Conservation (phyloP, 441 rosid genomes). For the Pelargonium australe region DNA sequence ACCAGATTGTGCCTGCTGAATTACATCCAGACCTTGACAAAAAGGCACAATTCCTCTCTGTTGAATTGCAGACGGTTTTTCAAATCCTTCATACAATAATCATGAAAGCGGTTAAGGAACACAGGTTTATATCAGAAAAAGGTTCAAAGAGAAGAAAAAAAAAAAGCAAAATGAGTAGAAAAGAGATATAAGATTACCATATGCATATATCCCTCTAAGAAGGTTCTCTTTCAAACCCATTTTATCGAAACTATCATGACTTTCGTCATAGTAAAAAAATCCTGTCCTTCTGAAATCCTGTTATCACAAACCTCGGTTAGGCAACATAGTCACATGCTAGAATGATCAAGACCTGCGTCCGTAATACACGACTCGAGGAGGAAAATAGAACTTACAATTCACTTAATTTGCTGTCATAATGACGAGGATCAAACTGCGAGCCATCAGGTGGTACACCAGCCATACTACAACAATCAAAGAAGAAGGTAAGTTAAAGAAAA, state of each 20-base stretch:
- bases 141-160: background rate
- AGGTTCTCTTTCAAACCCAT: conserved; percentile 44
- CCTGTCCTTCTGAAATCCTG: conserved; percentile 35
- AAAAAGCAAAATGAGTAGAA: background rate
- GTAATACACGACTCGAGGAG: background rate
- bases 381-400: conserved; percentile 38
- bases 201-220: conserved; percentile 57
- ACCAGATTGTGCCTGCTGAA: conserved; percentile 83
- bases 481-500: too few relatives aligned
- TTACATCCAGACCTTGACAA: conserved; percentile 80
- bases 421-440: conserved; percentile 62
- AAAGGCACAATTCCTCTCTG: conserved; percentile 87
- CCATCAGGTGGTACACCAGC: conserved; percentile 68
- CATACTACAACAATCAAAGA: conserved; percentile 27
- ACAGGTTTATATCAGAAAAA: background rate
- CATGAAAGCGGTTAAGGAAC: too few relatives aligned
- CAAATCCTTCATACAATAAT: conserved; percentile 35
- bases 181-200: conserved; percentile 31
- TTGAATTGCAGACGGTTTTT: conserved; percentile 83
- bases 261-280: conserved; percentile 55
- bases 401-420: conserved; percentile 63
- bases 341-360: too few relatives aligned
- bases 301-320: too few relatives aligned
- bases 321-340: too few relatives aligned
- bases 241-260: conserved; percentile 38